Evolutionary conservation across 495 filamentous ascomycete genomes (phyloP).

Genomic region (Sporormia fimetaria): DNA sequence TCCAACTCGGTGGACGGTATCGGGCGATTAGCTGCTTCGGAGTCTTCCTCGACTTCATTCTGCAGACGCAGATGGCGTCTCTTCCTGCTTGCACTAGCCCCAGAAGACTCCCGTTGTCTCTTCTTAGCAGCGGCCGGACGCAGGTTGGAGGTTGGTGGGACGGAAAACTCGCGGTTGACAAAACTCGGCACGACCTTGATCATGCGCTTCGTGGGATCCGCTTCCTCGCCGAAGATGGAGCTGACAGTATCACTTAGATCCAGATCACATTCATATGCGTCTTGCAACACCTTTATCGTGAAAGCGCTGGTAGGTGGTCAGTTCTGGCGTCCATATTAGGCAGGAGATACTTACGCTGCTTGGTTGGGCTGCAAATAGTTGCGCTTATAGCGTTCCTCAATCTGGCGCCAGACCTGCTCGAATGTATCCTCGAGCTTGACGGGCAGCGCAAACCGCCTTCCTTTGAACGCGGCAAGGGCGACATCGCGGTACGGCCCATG

Average conservation of each 20-base stretch:
- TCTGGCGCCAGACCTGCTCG: conserved; percentile 18
- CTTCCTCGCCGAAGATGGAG: conserved; percentile 24
- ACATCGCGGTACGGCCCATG: background rate
- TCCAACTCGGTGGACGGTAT: conserved; percentile 17
- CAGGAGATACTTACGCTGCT: conserved; percentile 11
- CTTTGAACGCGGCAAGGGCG: conserved; percentile 4
- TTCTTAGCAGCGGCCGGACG: conserved; percentile 14
- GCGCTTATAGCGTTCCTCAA: conserved; percentile 24
- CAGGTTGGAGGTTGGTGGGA: conserved; percentile 21
- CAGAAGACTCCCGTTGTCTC: conserved; percentile 2
- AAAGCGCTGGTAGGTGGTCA: conserved; percentile 20
- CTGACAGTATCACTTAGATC: conserved; percentile 26
- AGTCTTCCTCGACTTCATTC: background rate
- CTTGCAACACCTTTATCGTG: conserved; percentile 25
- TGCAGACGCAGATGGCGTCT: conserved; percentile 9
- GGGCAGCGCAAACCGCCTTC: conserved; percentile 15
- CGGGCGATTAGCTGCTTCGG: conserved; percentile 7
- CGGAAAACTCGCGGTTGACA: conserved; percentile 20
- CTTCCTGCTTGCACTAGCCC: conserved; percentile 7
- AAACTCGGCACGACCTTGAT: conserved; percentile 21
- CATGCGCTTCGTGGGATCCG: conserved; percentile 13
- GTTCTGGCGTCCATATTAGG: background rate
- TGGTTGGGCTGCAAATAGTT: conserved; percentile 20
- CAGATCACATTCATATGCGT: conserved; percentile 23
- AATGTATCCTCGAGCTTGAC: conserved; percentile 22